These are phyloP conservation scores for Biscutella laevigata DNA, from an alignment of 441 rosid species.

Conservation along the genomic window DNA sequence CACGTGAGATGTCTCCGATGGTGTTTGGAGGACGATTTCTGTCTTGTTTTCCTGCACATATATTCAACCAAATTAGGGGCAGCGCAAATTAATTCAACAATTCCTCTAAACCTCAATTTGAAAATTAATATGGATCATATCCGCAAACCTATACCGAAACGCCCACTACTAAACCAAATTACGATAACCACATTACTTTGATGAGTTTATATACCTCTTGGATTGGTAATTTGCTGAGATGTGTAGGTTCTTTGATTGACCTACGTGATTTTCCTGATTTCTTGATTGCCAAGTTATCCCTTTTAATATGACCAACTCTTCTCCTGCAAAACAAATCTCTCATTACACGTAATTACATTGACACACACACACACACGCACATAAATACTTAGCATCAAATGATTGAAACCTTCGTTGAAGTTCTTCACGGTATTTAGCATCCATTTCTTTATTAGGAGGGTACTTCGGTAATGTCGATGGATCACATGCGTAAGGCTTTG, in stretches of 20 bases:
- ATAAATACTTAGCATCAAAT: too few relatives aligned
- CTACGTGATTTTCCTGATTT: slow-evolving; percentile 41
- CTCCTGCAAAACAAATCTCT: slow-evolving; percentile 38
- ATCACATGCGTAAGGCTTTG: slow-evolving; percentile 67
- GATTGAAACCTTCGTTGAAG: slow-evolving; percentile 40
- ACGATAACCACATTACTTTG: too few relatives aligned
- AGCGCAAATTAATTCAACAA: too few relatives aligned
- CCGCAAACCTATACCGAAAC: too few relatives aligned
- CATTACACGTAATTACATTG: too few relatives aligned
- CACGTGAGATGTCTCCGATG: slow-evolving; percentile 38
- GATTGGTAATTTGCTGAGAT: slow-evolving; percentile 22
- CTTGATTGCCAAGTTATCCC: slow-evolving; percentile 41
- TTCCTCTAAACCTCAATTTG: too few relatives aligned
- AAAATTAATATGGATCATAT: too few relatives aligned
- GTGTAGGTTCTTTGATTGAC: slow-evolving; percentile 38
- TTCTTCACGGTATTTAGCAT: slow-evolving; percentile 75
- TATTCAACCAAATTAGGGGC: background rate
- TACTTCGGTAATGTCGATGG: slow-evolving; percentile 88
- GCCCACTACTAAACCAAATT: too few relatives aligned
- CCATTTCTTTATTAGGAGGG: slow-evolving; percentile 87
- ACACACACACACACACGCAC: too few relatives aligned
- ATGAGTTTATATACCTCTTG: too few relatives aligned
- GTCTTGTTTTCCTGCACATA: background rate
- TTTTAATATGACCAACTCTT: slow-evolving; percentile 34
- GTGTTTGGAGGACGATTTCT: slow-evolving; percentile 26